phyloP scores from a whole-genome alignment of 139 green algal genomes.

The Volvox africanus region DNA sequence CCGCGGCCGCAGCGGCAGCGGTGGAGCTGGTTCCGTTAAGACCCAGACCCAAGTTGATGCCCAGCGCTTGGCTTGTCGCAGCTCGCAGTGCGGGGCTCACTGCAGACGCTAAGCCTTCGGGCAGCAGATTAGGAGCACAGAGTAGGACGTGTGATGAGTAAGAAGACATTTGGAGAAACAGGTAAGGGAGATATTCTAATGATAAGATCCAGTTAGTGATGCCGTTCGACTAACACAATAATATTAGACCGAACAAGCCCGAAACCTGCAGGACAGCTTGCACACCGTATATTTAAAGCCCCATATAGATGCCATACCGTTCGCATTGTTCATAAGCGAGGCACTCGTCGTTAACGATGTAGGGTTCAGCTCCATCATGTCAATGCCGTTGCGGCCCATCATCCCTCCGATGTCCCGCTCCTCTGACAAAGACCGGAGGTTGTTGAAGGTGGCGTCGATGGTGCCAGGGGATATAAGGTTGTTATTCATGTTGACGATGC shows the following conservation, averaged over 20 bases:
- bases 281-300: too few species aligned
- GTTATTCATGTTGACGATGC: constrained; percentile 41
- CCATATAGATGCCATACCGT: not conserved
- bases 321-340: constrained; percentile 1
- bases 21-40: constrained; percentile 37
- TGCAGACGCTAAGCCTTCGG: not conserved
- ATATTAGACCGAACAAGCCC: too few species aligned
- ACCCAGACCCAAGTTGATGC: constrained; percentile 47
- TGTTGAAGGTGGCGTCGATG: constrained; percentile 44
- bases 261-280: too few species aligned
- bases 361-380: constrained; percentile 28
- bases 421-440: constrained; percentile 58
- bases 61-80: constrained; percentile 47
- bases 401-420: constrained; percentile 49
- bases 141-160: too few species aligned
- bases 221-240: too few species aligned
- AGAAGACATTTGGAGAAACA: too few species aligned
- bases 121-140: too few species aligned
- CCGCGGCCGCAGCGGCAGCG: constrained; percentile 44
- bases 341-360: constrained; percentile 2
- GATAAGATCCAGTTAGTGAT: too few species aligned
- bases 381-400: constrained; percentile 31
- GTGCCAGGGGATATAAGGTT: constrained; percentile 12
- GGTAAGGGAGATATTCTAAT: too few species aligned
- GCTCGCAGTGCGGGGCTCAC: constrained; percentile 44